Base-by-base conservation (phyloP, 345 rosid species). In the Raphanus sativus region DNA sequence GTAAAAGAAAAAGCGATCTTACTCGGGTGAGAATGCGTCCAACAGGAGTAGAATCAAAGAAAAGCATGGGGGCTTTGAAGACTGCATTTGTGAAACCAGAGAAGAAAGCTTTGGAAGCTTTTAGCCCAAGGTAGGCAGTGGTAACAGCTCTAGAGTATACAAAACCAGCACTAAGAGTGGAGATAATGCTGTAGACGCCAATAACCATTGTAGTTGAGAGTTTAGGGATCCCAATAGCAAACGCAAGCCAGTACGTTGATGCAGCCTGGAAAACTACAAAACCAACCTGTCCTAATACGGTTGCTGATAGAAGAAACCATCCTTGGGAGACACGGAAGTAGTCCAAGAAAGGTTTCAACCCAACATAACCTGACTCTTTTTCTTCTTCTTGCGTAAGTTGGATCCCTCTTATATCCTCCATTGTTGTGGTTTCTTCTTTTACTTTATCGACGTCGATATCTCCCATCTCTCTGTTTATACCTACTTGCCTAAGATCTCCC, bases 1-100 rank as follows among this genome's bases (percentile, higher is more conserved):
- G 69, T 16, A 68, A 50, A 68, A 50, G 54, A 17, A 0, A 69
- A 17, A n/a, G 63, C 0, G 3, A 60, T 78, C 87, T 85, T 88
- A 92, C 97, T 70, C 93, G 82, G 17, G 97, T 89, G 61, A 86
- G 81, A 75, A 90, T 87, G 75, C 96, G 82, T 5, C 96, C 92
- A 25, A 89, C 88, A 0, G 93, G 97, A 63, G 96, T 90, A 62
- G 92, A 90, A 75, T 89, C 91, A 0, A 90, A 90, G 84, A 92
- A 92, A 25, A 86, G 84, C 97, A 90, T 89, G 0, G 95, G 91
- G 76, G 93, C 91, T 80, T 80, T 85, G 52, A 90, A 87, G 1
- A 92, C 69, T 21, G 96, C 85, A 74, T 85, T 79, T 16, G 65
- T 87, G 82, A 92, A 80, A 64, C 89, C 87, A 13, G 88, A 86